phyloP scores from a whole-genome alignment of 129 eudicot genomes.

The Tanacetum coccineum region DNA sequence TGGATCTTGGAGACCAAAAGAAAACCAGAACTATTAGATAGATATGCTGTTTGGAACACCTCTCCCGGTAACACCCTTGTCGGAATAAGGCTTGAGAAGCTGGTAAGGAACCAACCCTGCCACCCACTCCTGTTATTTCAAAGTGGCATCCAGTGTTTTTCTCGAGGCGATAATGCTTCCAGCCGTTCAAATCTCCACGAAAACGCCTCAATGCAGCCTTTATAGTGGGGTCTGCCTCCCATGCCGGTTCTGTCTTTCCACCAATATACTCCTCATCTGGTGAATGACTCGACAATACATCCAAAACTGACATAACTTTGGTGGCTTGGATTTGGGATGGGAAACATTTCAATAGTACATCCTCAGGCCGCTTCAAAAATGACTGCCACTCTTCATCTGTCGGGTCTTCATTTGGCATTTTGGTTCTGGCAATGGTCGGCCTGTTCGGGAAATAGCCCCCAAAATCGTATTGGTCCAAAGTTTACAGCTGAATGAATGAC shows the following conservation, averaged over 20 bases:
- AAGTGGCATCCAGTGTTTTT: background rate
- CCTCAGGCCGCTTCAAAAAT: constrained; percentile 30
- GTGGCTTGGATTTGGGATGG: constrained; percentile 38
- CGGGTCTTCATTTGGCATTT: no score
- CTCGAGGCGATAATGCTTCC: constrained; percentile 29
- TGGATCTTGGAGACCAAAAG: no score
- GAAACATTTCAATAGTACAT: constrained; percentile 22
- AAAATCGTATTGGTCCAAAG: no score
- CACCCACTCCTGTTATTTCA: constrained; percentile 27
- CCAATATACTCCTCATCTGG: constrained; percentile 39
- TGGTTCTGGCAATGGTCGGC: no score
- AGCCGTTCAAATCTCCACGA: constrained; percentile 5
- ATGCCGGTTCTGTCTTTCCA: constrained; percentile 17
- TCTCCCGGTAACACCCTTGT: constrained; percentile 32
- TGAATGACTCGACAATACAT: constrained; percentile 37
- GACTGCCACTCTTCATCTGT: no score
- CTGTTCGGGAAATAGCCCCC: no score
- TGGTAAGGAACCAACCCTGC: constrained; percentile 41
- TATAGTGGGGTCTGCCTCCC: constrained; percentile 32
- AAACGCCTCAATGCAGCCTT: constrained; percentile 27
- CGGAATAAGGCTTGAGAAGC: constrained; percentile 39
- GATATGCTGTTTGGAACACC: constrained; percentile 51
- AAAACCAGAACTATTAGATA: constrained; percentile 15
- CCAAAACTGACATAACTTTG: constrained; percentile 30
- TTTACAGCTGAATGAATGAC: no score